These are phyloP conservation scores for Aspergillus olivimuriae DNA, from an alignment of 495 filamentous ascomycete genomes.

Conservation along the genomic window DNA sequence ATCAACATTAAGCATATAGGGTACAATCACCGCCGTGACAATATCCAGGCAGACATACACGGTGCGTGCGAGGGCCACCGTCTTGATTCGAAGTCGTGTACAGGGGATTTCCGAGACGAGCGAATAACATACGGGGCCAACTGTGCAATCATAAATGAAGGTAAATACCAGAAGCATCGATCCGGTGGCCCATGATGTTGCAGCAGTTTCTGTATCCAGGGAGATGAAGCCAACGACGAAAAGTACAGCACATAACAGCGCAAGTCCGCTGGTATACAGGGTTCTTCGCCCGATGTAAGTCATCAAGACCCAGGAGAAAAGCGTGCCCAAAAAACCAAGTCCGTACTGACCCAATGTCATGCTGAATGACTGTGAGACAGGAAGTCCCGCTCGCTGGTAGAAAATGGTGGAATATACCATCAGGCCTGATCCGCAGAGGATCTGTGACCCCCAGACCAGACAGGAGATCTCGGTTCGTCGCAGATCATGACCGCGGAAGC, in stretches of 20 bases:
- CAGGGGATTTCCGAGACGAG: constrained; percentile 68
- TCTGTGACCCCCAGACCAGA: constrained; percentile 75
- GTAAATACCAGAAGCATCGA: constrained; percentile 48
- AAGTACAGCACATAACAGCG: constrained; percentile 56
- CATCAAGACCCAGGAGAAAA: constrained; percentile 57
- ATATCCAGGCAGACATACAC: constrained; percentile 64
- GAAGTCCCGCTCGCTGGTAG: constrained; percentile 1
- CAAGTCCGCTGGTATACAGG: constrained; percentile 54
- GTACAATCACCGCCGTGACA: constrained; percentile 58
- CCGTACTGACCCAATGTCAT: constrained; percentile 3
- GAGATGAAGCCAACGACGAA: constrained; percentile 66
- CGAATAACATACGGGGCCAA: constrained; percentile 71
- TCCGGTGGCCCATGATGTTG: constrained; percentile 38
- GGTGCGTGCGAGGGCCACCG: constrained; percentile 59
- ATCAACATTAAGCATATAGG: constrained; percentile 65
- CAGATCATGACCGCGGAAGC: constrained; percentile 64
- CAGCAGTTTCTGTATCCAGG: constrained; percentile 40
- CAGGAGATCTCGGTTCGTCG: constrained; percentile 70
- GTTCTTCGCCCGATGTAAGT: constrained; percentile 59
- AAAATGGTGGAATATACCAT: constrained; percentile 1
- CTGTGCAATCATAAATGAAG: constrained; percentile 59
- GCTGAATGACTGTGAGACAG: not conserved
- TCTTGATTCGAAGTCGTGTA: constrained; percentile 66
- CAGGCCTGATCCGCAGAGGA: constrained; percentile 46
- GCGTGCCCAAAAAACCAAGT: constrained; percentile 21